phyloP scores from a whole-genome alignment of 371 early-diverging fungal species.

The Syncephalastrum racemosum region DNA sequence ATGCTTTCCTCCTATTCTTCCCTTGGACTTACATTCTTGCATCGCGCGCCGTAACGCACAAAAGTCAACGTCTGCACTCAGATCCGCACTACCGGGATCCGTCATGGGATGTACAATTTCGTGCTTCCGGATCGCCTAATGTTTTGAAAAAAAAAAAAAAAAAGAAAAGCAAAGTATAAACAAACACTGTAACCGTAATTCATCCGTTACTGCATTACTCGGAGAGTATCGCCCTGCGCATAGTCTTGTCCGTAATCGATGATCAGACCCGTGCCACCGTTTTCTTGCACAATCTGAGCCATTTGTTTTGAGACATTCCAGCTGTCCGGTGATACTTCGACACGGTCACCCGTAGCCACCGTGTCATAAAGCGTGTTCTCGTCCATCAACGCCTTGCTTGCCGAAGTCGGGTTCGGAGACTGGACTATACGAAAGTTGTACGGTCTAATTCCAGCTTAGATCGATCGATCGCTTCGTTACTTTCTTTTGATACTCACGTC shows the following conservation, averaged over 20 bases:
- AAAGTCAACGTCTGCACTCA: slow-evolving; percentile 95
- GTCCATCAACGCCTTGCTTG: slow-evolving; percentile 58
- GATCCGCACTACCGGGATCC: slow-evolving; percentile 83
- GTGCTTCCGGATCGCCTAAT: slow-evolving; percentile 85
- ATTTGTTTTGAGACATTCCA: slow-evolving; percentile 63
- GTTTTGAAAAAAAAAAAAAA: slow-evolving; percentile 7
- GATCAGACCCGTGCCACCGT: slow-evolving; percentile 77
- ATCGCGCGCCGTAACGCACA: slow-evolving; percentile 66
- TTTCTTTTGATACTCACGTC: slow-evolving; percentile 34
- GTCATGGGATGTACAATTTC: slow-evolving; percentile 75
- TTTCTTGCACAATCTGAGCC: slow-evolving; percentile 57
- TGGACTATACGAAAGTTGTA: slow-evolving; percentile 79
- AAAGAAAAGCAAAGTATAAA: slow-evolving; percentile 1
- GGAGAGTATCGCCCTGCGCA: slow-evolving; percentile 73
- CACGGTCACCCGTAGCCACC: slow-evolving; percentile 66
- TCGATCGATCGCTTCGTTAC: neutral
- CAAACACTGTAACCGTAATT: neutral
- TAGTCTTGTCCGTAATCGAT: slow-evolving; percentile 93
- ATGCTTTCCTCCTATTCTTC: too few species aligned
- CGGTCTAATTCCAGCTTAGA: slow-evolving; percentile 33
- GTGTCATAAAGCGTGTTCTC: slow-evolving; percentile 37
- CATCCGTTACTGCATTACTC: slow-evolving; percentile 53
- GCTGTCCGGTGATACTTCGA: slow-evolving; percentile 87
- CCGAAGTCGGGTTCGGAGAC: slow-evolving; percentile 69
- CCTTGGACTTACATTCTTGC: slow-evolving; percentile 27